Percentiles rank a stretch among this genome's conserved stretches.
phyloP scores from a whole-genome alignment of 176 grass and related monocot genomes.

The Ensete ventricosum region DNA sequence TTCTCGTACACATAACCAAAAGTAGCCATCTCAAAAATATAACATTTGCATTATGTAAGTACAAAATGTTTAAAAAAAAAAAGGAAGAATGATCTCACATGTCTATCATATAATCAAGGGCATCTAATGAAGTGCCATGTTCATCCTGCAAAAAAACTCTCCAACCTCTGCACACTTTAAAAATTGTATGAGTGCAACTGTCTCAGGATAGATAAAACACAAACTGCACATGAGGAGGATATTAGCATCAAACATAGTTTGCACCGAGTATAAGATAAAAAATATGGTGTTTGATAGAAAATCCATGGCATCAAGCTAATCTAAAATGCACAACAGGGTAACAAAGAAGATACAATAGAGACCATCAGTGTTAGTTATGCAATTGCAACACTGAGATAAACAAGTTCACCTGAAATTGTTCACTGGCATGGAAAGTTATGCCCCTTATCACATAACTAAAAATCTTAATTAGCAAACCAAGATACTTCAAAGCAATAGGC shows the following conservation, averaged over 20 bases:
- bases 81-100: constrained; percentile 30
- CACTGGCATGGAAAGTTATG: background rate
- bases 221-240: background rate
- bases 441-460: background rate
- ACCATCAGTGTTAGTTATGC: background rate
- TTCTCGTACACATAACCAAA: background rate
- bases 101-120: constrained; percentile 72
- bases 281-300: background rate
- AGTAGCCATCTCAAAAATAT: background rate
- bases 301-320: background rate
- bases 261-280: background rate
- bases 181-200: background rate
- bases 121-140: constrained; percentile 63
- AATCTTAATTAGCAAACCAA: background rate
- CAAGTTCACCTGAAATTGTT: background rate
- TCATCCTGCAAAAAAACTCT: constrained; percentile 84
- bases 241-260: background rate
- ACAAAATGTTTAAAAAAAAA: background rate
- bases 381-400: background rate
- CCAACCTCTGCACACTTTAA: constrained; percentile 48
- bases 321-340: background rate
- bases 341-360: background rate
- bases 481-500: background rate
- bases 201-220: background rate
- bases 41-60: no score